Percentiles rank a stretch among this genome's conserved stretches.
phyloP scores from a whole-genome alignment of 2,329 filamentous ascomycete genomes.

The Sporothrix sp. region DNA sequence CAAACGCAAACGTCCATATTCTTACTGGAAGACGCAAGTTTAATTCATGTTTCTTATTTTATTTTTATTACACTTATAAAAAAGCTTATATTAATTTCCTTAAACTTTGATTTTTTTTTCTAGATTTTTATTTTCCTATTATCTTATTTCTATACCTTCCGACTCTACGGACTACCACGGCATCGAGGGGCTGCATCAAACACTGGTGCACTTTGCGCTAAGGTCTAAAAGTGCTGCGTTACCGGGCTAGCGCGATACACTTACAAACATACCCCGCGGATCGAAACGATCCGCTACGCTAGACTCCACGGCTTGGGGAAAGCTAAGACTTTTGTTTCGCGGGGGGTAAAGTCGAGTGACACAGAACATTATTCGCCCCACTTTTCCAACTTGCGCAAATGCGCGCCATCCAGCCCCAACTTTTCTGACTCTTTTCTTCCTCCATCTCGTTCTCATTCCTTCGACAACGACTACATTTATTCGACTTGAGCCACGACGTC shows the following conservation, averaged over 20 bases:
- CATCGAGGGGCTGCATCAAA: too few relatives aligned
- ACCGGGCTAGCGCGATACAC: too few relatives aligned
- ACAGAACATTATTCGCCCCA: not conserved
- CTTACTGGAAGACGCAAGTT: conserved; percentile 1
- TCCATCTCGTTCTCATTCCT: not conserved
- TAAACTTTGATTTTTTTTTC: not conserved
- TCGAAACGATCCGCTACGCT: too few relatives aligned
- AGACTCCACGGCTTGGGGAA: too few relatives aligned
- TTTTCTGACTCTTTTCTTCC: not conserved
- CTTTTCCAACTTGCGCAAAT: not conserved
- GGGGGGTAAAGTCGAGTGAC: not conserved
- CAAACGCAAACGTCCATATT: not conserved
- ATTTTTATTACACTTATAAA: not conserved
- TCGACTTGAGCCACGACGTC: not conserved
- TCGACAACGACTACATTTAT: not conserved
- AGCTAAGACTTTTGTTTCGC: too few relatives aligned
- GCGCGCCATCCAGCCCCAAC: not conserved
- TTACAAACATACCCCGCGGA: too few relatives aligned
- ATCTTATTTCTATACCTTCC: too few relatives aligned
- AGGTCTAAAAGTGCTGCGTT: too few relatives aligned
- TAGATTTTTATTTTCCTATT: too few relatives aligned
- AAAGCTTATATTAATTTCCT: not conserved
- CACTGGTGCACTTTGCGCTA: too few relatives aligned
- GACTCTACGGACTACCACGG: too few relatives aligned
- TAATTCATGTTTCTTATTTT: conserved; percentile 1